Base-by-base conservation (phyloP, 164 flowering plant species). In the Cinnamomum chago region DNA sequence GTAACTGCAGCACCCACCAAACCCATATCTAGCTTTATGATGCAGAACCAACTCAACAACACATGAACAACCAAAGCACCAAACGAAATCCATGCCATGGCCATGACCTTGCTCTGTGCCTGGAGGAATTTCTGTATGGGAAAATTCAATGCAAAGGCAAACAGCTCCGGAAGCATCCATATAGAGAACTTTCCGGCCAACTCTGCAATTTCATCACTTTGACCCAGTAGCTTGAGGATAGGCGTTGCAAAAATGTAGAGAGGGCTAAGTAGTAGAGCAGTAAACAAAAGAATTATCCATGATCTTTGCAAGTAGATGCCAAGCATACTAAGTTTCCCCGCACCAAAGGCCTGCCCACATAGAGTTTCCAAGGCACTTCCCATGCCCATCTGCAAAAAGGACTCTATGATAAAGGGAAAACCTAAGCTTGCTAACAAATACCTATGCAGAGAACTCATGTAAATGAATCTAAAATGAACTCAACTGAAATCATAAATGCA, bases 361-460 rank as follows among this genome's bases (percentile, higher is more conserved):
- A 73, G 35, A 2, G 76, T 73, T 67, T 73, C 76, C 50, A 73
- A 18, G 13, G 76, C 76, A 25, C 76, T 73, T 47, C 76, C 76
- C 76, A 73, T 73, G 1, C 76, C 76, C 70, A 66, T 10, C 76
- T 73, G 33, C 58, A 50, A 51, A 20, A 23, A 52, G 14, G 7
- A n/a, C 52, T 0, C 23, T 11, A 18, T n/a, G 64, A 60, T n/a
- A 7, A 20, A 60, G 33, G 14, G 18, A 3, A 55, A 55, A 55
- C 20, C 18, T 20, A 3, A 55, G 60, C 60, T 55, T 55, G 60
- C 13, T 55, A 20, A 55, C 20, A 15, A 20, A 13, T 4, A 55
- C 15, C n/a, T 55, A 55, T 20, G n/a, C 2, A 55, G 60, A 55
- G 15, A 40, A 64, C 3, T 60, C 67, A 23, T 25, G 12, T 12